A percentile compares a stretch with the other conserved stretches of the same genome.
phyloP scores from a whole-genome alignment of 306 rosid genomes.

The Betula pendula region DNA sequence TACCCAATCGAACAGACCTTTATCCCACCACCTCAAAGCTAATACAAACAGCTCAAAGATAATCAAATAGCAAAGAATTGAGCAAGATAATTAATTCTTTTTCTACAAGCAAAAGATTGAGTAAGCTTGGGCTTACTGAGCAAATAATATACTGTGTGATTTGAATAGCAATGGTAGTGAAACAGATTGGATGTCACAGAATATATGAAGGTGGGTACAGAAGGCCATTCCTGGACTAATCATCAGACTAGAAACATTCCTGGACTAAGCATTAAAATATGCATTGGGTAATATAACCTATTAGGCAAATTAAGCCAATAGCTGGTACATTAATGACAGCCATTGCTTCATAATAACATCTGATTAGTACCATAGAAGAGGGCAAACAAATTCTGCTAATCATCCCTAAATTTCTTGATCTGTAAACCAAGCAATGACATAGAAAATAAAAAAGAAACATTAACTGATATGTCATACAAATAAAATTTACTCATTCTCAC shows the following conservation, averaged over 20 bases:
- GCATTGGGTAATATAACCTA: neutral
- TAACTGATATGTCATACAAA: neutral
- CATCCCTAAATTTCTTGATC: too few relatives aligned
- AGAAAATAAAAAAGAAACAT: too few relatives aligned
- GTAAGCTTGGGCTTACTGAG: too few relatives aligned
- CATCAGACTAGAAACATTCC: conserved; percentile 1
- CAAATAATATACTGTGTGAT: neutral
- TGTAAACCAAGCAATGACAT: too few relatives aligned
- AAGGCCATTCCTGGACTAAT: conserved; percentile 4
- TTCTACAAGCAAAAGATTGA: neutral
- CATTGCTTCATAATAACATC: neutral
- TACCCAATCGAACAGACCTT: neutral
- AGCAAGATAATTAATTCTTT: neutral
- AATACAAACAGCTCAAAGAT: neutral
- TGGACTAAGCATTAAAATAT: neutral
- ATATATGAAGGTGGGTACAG: neutral
- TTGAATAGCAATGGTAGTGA: neutral
- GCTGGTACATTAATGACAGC: neutral
- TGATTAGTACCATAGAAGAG: neutral
- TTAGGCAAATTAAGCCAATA: neutral
- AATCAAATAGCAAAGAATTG: neutral
- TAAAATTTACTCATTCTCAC: too few relatives aligned
- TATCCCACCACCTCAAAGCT: neutral
- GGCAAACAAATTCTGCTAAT: neutral
- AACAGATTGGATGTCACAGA: neutral